These are phyloP conservation scores for Camellia oleifera DNA, from an alignment of 179 eudicot species.

Conservation along the genomic window DNA sequence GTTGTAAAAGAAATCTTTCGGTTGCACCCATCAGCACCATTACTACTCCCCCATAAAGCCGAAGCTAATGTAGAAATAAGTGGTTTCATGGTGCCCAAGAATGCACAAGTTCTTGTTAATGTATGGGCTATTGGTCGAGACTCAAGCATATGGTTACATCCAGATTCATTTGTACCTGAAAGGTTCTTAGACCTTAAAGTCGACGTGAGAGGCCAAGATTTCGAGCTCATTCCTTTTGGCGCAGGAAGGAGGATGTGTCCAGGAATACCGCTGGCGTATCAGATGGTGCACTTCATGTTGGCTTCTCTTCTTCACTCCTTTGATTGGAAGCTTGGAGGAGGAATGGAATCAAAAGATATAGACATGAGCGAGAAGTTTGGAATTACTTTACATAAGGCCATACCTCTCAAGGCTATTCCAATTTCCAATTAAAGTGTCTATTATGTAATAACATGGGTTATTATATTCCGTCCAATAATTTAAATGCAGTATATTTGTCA, in stretches of 20 bases:
- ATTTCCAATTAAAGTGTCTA: not conserved
- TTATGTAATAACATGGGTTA: too few relatives aligned
- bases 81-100: not conserved
- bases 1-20: slow-evolving; percentile 1
- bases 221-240: slow-evolving; percentile 29
- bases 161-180: slow-evolving; percentile 26
- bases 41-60: not conserved
- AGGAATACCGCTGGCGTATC: slow-evolving; percentile 20
- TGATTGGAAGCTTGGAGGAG: slow-evolving; percentile 25
- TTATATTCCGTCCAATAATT: too few relatives aligned
- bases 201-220: slow-evolving; percentile 26
- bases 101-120: slow-evolving; percentile 25
- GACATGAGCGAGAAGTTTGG: slow-evolving; percentile 4
- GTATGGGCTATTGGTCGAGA: slow-evolving; percentile 30
- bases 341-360: not conserved
- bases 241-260: slow-evolving; percentile 28
- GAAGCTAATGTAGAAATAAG: not conserved
- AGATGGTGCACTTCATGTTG: slow-evolving; percentile 17
- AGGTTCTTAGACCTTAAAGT: slow-evolving; percentile 23
- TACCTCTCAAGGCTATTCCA: slow-evolving; percentile 8
- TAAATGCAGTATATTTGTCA: too few relatives aligned
- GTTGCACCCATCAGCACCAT: slow-evolving; percentile 7
- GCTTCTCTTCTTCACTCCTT: slow-evolving; percentile 23
- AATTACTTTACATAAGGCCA: not conserved
- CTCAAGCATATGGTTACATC: slow-evolving; percentile 16